Evolutionary conservation across 2,329 filamentous ascomycete species (phyloP).

Genomic region (Phoma herbarum): DNA sequence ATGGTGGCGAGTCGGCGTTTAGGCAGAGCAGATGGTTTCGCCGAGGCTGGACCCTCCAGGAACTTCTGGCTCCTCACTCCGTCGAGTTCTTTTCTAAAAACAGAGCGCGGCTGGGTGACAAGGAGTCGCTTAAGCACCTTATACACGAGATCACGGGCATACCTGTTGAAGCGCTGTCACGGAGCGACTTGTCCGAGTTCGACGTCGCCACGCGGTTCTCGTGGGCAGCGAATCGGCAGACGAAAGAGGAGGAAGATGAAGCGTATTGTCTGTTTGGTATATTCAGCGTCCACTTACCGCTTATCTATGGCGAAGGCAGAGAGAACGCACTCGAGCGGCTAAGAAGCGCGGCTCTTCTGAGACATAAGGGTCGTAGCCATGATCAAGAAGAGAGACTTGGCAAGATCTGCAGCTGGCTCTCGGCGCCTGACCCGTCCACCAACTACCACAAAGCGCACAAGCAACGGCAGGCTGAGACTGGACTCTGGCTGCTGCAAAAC

Average conservation of each 20-base stretch:
- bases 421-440: conserved; percentile 47
- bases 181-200: conserved; percentile 11
- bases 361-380: not conserved
- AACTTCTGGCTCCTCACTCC: conserved; percentile 26
- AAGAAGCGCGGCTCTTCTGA: not conserved
- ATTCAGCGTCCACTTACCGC: conserved; percentile 22
- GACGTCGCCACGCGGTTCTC: conserved; percentile 24
- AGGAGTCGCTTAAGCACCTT: conserved; percentile 6
- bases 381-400: conserved; percentile 2
- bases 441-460: conserved; percentile 47
- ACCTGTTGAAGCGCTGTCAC: conserved; percentile 15
- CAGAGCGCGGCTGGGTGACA: conserved; percentile 17
- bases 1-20: not conserved
- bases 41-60: conserved; percentile 24
- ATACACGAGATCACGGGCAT: conserved; percentile 22
- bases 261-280: conserved; percentile 28
- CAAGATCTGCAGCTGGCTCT: conserved; percentile 44
- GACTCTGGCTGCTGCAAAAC: conserved; percentile 48
- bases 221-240: conserved; percentile 26
- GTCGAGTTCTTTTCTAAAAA: conserved; percentile 30
- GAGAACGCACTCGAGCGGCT: not conserved
- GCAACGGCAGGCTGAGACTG: conserved; percentile 44
- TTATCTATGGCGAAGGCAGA: conserved; percentile 38
- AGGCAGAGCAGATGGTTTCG: conserved; percentile 16
- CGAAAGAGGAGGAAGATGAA: conserved; percentile 28